A percentile compares a stretch with the other conserved stretches of the same genome.
Evolutionary conservation across 2,329 filamentous ascomycete genomes (phyloP).

Genomic region (Gyromitra esculenta): DNA sequence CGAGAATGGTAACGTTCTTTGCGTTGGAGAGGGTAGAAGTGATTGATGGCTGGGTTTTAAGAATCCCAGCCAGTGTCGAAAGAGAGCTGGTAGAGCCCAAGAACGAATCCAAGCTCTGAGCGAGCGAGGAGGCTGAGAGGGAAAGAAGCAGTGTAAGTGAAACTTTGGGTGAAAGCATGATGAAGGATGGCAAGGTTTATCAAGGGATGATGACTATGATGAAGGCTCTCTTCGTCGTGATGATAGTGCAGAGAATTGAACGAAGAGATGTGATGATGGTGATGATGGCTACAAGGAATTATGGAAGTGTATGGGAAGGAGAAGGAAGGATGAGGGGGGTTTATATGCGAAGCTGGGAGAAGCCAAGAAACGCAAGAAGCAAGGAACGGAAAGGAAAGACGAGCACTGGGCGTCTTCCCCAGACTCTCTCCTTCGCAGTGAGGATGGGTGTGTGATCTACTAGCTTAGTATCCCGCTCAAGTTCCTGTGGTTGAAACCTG

Average conservation of each 20-base stretch:
- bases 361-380: not conserved
- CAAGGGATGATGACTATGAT: slow-evolving; percentile 1
- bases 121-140: slow-evolving; percentile 24
- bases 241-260: not conserved
- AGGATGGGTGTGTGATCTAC: not conserved
- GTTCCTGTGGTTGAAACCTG: not conserved
- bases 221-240: not conserved
- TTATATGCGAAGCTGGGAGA: slow-evolving; percentile 29
- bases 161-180: slow-evolving; percentile 31
- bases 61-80: slow-evolving; percentile 58
- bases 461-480: not conserved
- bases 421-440: not conserved
- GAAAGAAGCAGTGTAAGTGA: slow-evolving; percentile 30
- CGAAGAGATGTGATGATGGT: not conserved
- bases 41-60: slow-evolving; percentile 60
- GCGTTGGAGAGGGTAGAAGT: slow-evolving; percentile 60
- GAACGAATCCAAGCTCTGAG: slow-evolving; percentile 32
- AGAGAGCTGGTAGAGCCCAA: slow-evolving; percentile 11
- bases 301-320: not conserved
- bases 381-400: slow-evolving; percentile 2
- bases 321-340: slow-evolving; percentile 25
- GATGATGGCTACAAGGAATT: not conserved
- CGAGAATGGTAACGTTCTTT: slow-evolving; percentile 68
- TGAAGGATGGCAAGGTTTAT: not conserved
- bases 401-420: not conserved